Conservation (phyloP, 2,329 filamentous ascomycete genomes). For the Fusarium caatingaense region DNA sequence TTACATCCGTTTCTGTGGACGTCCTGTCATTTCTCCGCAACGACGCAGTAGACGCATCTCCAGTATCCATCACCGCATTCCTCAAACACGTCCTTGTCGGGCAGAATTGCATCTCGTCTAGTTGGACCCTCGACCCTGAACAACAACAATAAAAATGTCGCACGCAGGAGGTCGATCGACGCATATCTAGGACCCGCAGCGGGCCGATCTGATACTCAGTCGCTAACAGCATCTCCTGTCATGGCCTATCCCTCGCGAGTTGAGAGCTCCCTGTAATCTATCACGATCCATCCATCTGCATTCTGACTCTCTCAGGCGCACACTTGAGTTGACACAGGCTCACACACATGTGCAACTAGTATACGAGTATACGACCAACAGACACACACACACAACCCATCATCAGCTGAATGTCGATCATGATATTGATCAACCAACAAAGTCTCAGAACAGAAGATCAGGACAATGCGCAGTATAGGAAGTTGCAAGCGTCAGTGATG, state of each 20-base stretch:
- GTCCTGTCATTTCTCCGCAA: conserved; percentile 18
- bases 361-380: conserved; percentile 19
- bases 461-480: conserved; percentile 4
- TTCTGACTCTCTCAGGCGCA: conserved; percentile 12
- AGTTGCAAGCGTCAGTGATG: neutral
- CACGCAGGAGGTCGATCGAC: conserved; percentile 37
- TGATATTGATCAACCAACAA: conserved; percentile 22
- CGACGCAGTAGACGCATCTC: conserved; percentile 1
- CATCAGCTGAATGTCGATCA: conserved; percentile 25
- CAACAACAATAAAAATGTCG: conserved; percentile 29
- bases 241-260: conserved; percentile 7
- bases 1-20: conserved; percentile 25
- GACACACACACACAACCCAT: conserved; percentile 1
- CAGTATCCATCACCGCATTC: conserved; percentile 7
- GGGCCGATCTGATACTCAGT: conserved; percentile 41
- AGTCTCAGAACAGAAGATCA: neutral
- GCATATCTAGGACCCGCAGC: conserved; percentile 37
- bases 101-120: neutral
- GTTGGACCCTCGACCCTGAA: conserved; percentile 15
- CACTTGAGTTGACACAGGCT: conserved; percentile 13
- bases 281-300: neutral
- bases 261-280: conserved; percentile 18
- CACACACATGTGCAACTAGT: neutral
- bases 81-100: conserved; percentile 8
- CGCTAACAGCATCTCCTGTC: conserved; percentile 4